These are phyloP conservation scores for Quercus alba DNA, from an alignment of 306 rosid species.

Conservation along the genomic window DNA sequence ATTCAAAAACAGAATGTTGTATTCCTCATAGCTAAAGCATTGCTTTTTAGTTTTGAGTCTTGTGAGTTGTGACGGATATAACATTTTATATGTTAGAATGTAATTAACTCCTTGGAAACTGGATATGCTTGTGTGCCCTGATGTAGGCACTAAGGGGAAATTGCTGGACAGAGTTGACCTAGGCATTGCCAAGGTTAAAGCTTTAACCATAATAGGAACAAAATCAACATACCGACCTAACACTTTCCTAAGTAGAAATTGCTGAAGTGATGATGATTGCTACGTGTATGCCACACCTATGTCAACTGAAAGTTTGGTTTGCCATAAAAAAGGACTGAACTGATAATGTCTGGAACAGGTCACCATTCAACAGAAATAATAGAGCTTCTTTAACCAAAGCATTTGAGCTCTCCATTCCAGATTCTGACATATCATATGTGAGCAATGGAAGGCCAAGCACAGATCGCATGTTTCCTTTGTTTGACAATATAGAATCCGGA, in stretches of 20 bases:
- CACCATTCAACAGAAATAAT: conserved; percentile 57
- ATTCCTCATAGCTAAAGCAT: too few species aligned
- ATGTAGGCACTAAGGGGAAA: neutral
- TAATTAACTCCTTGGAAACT: too few species aligned
- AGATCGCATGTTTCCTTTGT: conserved; percentile 40
- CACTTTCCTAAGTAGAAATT: neutral
- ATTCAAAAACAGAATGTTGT: too few species aligned
- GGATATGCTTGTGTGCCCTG: neutral
- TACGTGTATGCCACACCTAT: neutral
- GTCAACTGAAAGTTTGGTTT: neutral
- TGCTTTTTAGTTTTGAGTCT: too few species aligned
- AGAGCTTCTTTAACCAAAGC: conserved; percentile 31
- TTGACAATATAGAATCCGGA: conserved; percentile 39
- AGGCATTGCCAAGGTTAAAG: neutral
- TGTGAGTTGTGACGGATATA: too few species aligned
- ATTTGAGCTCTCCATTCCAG: conserved; percentile 34
- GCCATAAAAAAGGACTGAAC: conserved; percentile 9
- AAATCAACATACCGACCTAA: neutral
- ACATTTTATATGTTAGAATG: too few species aligned
- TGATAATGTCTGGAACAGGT: conserved; percentile 44
- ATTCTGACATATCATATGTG: conserved; percentile 74
- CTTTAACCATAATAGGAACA: neutral
- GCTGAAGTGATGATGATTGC: neutral
- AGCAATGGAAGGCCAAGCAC: conserved; percentile 58
- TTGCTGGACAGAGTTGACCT: too few species aligned